phyloP scores from a whole-genome alignment of 2,329 filamentous ascomycete genomes.

The Talaromyces sp. region DNA sequence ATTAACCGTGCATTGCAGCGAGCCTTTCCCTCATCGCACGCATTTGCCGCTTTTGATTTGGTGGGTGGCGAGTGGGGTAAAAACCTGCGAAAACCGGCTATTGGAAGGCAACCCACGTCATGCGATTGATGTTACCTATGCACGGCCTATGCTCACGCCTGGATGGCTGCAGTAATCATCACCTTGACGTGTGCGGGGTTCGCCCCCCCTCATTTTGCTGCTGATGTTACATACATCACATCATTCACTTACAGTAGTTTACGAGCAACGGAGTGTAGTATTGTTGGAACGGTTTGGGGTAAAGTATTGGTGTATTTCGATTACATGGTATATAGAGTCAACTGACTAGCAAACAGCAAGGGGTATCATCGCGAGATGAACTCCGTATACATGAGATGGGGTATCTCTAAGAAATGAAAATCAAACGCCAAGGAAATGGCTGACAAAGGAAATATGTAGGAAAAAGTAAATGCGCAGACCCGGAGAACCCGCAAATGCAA shows the following conservation, averaged over 20 bases:
- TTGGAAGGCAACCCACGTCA: background rate
- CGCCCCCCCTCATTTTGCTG: background rate
- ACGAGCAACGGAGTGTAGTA: background rate
- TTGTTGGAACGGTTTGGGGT: background rate
- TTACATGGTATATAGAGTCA: background rate
- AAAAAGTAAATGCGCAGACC: background rate
- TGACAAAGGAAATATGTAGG: slow-evolving; percentile 10
- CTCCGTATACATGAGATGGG: slow-evolving; percentile 11
- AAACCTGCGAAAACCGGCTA: background rate
- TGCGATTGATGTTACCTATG: background rate
- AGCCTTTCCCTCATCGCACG: too few relatives aligned
- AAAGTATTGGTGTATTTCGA: background rate
- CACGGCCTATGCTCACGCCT: too few relatives aligned
- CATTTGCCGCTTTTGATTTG: background rate
- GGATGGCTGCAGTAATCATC: background rate
- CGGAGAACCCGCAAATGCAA: slow-evolving; percentile 9
- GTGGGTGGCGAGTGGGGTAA: background rate
- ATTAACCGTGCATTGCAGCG: slow-evolving; percentile 1
- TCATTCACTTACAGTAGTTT: background rate
- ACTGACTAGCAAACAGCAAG: background rate
- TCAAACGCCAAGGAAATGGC: slow-evolving; percentile 8
- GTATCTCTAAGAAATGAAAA: slow-evolving; percentile 12
- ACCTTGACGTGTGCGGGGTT: background rate
- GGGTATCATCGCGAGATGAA: slow-evolving; percentile 11
- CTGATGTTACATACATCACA: background rate